A percentile compares a stretch with the other conserved stretches of the same genome.
phyloP scores from a whole-genome alignment of 164 flowering plant genomes.

The Vitis rotundifolia region DNA sequence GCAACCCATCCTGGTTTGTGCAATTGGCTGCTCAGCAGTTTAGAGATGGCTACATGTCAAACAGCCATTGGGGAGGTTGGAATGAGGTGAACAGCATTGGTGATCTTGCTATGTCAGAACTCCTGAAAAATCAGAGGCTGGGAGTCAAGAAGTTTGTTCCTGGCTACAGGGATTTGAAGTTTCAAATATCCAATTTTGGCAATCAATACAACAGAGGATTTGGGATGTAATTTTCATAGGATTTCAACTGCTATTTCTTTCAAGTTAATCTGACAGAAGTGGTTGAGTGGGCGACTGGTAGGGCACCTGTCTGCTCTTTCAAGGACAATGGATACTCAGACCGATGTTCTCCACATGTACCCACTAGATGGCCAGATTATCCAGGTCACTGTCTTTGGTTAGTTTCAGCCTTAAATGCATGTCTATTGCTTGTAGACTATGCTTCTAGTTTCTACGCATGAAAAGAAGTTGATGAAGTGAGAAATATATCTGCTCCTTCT shows the following conservation, averaged over 20 bases:
- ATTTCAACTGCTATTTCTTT: not conserved
- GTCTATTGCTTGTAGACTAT: too few species aligned
- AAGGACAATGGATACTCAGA: too few species aligned
- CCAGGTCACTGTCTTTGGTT: too few species aligned
- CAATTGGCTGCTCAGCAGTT: constrained; percentile 17
- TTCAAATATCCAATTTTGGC: constrained; percentile 17
- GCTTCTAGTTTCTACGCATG: too few species aligned
- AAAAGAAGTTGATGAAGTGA: too few species aligned
- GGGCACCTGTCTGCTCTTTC: too few species aligned
- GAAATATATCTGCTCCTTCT: too few species aligned
- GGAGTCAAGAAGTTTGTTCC: constrained; percentile 17
- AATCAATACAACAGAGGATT: constrained; percentile 25
- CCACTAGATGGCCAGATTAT: too few species aligned
- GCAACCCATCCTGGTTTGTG: constrained; percentile 10
- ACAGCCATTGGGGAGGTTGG: constrained; percentile 18
- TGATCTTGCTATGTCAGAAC: constrained; percentile 20
- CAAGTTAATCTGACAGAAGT: too few species aligned
- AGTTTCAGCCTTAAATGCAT: too few species aligned
- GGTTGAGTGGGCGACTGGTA: too few species aligned
- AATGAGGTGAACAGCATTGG: constrained; percentile 13
- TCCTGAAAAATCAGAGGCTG: constrained; percentile 25
- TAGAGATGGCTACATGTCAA: constrained; percentile 19
- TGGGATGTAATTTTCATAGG: constrained; percentile 17
- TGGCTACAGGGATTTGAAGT: constrained; percentile 26
- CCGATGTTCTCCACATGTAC: too few species aligned